phyloP scores from a whole-genome alignment of 768 basidiomycete genomes.

The Ramaria sp. region DNA sequence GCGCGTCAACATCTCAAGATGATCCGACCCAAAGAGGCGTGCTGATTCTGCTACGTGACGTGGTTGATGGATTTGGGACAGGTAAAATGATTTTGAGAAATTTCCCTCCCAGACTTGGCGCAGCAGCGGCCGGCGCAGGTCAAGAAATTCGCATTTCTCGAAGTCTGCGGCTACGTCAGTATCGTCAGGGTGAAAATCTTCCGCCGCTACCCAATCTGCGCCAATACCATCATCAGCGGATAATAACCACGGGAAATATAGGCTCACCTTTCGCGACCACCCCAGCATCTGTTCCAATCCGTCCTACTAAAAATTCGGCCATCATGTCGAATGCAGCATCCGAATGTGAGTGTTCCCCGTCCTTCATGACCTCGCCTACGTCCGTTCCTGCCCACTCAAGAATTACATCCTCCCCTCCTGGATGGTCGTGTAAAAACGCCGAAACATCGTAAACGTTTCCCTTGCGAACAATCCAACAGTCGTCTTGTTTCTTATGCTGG shows the following conservation, averaged over 20 bases:
- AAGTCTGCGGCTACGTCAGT: conserved; percentile 77
- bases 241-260: conserved; percentile 2
- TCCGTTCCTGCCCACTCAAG: conserved; percentile 77
- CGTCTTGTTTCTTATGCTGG: conserved; percentile 42
- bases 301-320: conserved; percentile 78
- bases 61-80: conserved; percentile 95
- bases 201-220: conserved; percentile 79
- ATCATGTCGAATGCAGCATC: conserved; percentile 88
- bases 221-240: not conserved
- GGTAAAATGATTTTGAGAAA: conserved; percentile 84
- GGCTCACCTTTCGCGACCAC: conserved; percentile 70
- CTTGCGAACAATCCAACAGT: conserved; percentile 74
- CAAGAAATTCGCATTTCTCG: conserved; percentile 84
- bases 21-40: conserved; percentile 71
- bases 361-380: conserved; percentile 70
- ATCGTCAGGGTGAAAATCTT: conserved; percentile 86
- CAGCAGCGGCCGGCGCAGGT: conserved; percentile 69
- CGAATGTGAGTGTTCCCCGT: conserved; percentile 82
- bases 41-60: conserved; percentile 77
- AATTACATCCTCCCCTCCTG: conserved; percentile 90
- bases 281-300: conserved; percentile 61
- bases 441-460: conserved; percentile 91
- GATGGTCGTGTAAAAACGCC: conserved; percentile 74
- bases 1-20: conserved; percentile 80
- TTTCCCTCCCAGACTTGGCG: conserved; percentile 79